Evolutionary conservation across 495 filamentous ascomycete species (phyloP), one percentile per base, ranked within the genome.

Genomic region (Penicillium ucsense): DNA sequence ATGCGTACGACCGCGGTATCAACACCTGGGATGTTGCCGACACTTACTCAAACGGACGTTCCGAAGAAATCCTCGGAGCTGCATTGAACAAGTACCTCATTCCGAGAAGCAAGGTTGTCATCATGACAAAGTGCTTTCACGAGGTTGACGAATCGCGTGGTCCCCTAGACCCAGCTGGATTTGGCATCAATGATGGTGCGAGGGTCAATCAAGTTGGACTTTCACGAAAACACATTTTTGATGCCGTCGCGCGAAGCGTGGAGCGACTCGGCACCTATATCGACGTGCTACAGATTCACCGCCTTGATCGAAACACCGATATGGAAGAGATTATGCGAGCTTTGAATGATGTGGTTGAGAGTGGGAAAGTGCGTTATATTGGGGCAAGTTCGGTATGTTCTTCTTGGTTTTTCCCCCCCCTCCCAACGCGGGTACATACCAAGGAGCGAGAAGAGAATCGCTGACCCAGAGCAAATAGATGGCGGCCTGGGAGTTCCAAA

Each of bases 281-380:
- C 47, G 76, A 79, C 54, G 74, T 79, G 4, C 52, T 78, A 8
- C 76, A 79, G 52, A 65, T 80, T 28, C 76, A 80, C 47, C 61
- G 76, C 0, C 52, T 79, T 10, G 76, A 80, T 51, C 51, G 62
- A 3, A 65, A 72, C 6, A 76, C 73, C 5, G 75, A 79, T 0
- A 51, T 67, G 4, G 84, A 88, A 57, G 84, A 87, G 65, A 86
- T 83, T 8, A 86, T 89, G 83, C 65, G 75, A 52, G 83, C 83
- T 6, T 65, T 88, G 5, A 73, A 88, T 52, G 84, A 88, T 54
- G 61, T 88, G 2, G 75, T 86, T 1, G 64, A 76, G 48, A 64
- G 61, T 6, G 82, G 82, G 4, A 84, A 81, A 55, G 77, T 85
- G 11, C 71, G 71, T 4, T 88, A 88, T 59, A 74, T 87, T 28